Base-by-base conservation (phyloP, 305 asterid species). In the Fraxinus latifolia region DNA sequence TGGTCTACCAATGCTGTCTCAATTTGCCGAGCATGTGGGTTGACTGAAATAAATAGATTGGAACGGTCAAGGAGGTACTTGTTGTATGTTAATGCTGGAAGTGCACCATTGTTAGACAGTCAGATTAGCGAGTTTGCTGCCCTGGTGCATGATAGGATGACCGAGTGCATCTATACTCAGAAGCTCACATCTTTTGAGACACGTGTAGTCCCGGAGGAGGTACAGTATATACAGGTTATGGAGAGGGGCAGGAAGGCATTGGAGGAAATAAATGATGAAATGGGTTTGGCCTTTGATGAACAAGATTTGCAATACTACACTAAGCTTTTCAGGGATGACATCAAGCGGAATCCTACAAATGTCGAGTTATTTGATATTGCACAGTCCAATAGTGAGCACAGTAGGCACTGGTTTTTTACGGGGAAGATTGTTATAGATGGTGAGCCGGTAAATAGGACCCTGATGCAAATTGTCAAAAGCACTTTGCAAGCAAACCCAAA, bases 261-360 rank as follows among this genome's bases (percentile, higher is more conserved):
- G 81, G 99, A 95, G 82, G 97, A 95, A 81, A 94, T 94, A 85
- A 95, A 95, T 55, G 88, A 89, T 75, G 70, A 87, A 83, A 94
- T 95, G 99, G 99, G 99, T 5, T 89, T 95, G 88, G 97, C 98
- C n/a, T 95, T 95, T 81, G 99, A 95, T 77, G 99, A 94, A 80
- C 98, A 94, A 79, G 98, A 96, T 89, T 82, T 96, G 82, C 91
- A 92, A 84, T 96, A 94, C 74, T 94, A 96, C 87, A 94, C 97
- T 23, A 90, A 87, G 86, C 98, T 96, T 58, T 96, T 96, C 85
- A 86, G 84, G 90, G 95, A 94, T 5, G 97, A 94, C 80, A 89
- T 93, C 75, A 88, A 91, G 86, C 88, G 98, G 77, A 83, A 96
- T 84, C 99, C 98, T 0, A 92, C 98, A 4, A 94, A 94, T 71